A percentile compares a stretch with the other conserved stretches of the same genome.
These are phyloP conservation scores for Aspergillus sparsus DNA, from an alignment of 495 filamentous ascomycete genomes.

Conservation along the genomic window DNA sequence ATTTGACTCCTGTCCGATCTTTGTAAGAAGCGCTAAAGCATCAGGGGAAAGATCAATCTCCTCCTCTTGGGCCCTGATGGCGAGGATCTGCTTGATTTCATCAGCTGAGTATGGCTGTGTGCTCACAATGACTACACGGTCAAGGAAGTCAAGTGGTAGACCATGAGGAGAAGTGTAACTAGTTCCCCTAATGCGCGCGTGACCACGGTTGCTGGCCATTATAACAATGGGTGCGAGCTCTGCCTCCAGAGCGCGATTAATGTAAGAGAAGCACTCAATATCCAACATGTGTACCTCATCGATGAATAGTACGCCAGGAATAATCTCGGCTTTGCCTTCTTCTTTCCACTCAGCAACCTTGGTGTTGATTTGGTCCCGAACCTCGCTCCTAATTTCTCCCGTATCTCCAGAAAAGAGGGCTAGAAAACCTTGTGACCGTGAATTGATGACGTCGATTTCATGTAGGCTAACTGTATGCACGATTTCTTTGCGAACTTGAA, in stretches of 20 bases:
- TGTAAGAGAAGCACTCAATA: constrained; percentile 97
- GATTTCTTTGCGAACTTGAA: constrained; percentile 96
- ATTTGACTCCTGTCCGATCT: constrained; percentile 91
- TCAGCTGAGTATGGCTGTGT: constrained; percentile 84
- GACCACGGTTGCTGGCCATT: constrained; percentile 97
- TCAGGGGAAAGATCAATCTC: constrained; percentile 89
- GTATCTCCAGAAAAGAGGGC: constrained; percentile 97
- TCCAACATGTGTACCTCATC: constrained; percentile 99
- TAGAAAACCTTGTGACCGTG: constrained; percentile 91
- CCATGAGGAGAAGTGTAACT: constrained; percentile 90
- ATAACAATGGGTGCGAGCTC: constrained; percentile 97
- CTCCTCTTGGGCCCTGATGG: constrained; percentile 91
- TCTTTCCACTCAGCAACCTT: constrained; percentile 99
- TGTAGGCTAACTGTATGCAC: constrained; percentile 95
- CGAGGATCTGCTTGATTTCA: constrained; percentile 86
- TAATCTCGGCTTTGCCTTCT: constrained; percentile 97
- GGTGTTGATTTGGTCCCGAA: constrained; percentile 97
- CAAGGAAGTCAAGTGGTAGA: constrained; percentile 91
- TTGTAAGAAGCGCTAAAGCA: constrained; percentile 87
- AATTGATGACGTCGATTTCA: constrained; percentile 99
- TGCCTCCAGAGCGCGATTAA: constrained; percentile 94
- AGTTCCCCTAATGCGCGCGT: constrained; percentile 90
- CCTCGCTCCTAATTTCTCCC: constrained; percentile 95
- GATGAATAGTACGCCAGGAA: constrained; percentile 96
- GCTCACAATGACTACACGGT: constrained; percentile 94